phyloP scores from a whole-genome alignment of 83 land plant genomes.

The Diphasiastrum complanatum region DNA sequence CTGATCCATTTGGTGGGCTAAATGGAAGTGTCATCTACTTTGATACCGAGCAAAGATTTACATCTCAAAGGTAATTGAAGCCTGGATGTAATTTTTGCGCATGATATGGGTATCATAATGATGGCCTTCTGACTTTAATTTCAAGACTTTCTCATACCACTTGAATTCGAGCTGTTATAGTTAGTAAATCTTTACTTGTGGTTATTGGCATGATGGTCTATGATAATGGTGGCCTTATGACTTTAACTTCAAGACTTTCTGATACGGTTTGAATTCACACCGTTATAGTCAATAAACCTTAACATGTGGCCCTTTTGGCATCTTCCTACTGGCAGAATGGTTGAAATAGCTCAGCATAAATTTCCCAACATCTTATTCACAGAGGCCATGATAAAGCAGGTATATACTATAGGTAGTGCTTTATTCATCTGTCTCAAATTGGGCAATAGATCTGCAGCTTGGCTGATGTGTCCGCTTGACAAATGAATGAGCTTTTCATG shows the following conservation, averaged over 20 bases:
- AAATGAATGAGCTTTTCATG: no score
- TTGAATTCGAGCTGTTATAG: no score
- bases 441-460: neutral
- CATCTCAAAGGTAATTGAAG: slow-evolving; percentile 52
- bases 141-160: no score
- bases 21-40: slow-evolving; percentile 74
- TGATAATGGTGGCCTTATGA: no score
- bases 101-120: neutral
- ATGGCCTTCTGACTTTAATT: no score
- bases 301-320: neutral
- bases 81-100: neutral
- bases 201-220: no score
- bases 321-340: slow-evolving; percentile 16
- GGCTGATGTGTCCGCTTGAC: neutral
- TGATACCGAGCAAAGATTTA: slow-evolving; percentile 76
- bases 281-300: neutral
- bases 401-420: neutral
- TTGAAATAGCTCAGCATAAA: slow-evolving; percentile 22
- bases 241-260: no score
- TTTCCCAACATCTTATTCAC: slow-evolving; percentile 22
- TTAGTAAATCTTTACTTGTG: no score
- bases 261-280: neutral
- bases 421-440: neutral
- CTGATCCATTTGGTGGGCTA: slow-evolving; percentile 57
- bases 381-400: neutral